Base-by-base conservation (phyloP, 78 protist genomes). In the Salpingoeca rosetta region DNA sequence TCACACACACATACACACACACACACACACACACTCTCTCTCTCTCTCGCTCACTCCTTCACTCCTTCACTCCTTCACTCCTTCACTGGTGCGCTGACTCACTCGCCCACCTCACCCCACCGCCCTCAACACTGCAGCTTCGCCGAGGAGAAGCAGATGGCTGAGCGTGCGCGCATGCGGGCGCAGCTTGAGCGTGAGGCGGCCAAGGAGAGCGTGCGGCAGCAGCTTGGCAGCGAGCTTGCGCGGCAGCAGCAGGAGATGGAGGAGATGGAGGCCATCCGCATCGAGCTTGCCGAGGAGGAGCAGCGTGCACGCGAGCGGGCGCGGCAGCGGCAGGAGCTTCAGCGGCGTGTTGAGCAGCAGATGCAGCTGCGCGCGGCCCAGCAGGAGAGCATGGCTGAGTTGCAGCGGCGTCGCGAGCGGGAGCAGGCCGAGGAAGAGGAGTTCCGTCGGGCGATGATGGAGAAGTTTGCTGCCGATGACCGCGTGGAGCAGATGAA, bases 381-480 rank as follows among this genome's bases (percentile, higher is more conserved):
- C 37, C 56, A 73, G 86, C 85, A 76, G 36, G 85, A 85, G 87
- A 42, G 85, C 87, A n/a, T 41, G 81, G 43, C 44, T 65, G 79
- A 12, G 72, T 83, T 83, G 90, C 85, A 2, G 44, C 43, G 65
- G 25, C 72, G 84, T 10, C n/a, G 7, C 36, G 76, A 7, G 84
- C 37, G 27, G 36, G 76, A 65, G 43, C 74, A 42, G 80, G 89
- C 39, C 31, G 89, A 89, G 83, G 92, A 89, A 43, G 87, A 85
- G 77, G 80, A 28, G 36, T 86, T 90, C 86, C 80, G 90, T 0
- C 65, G 37, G 79, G 42, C 28, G 27, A 86, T 84, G 87, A 26
- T 91, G 77, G 91, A 26, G 39, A 88, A 88, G 87, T 91, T 91
- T n/a, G 94, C 94, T 26, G 90, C 79, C 75, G 94, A 91, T 80